phyloP scores from a whole-genome alignment of 352 stramenopile species.

The Thalassiosira mediterranea region DNA sequence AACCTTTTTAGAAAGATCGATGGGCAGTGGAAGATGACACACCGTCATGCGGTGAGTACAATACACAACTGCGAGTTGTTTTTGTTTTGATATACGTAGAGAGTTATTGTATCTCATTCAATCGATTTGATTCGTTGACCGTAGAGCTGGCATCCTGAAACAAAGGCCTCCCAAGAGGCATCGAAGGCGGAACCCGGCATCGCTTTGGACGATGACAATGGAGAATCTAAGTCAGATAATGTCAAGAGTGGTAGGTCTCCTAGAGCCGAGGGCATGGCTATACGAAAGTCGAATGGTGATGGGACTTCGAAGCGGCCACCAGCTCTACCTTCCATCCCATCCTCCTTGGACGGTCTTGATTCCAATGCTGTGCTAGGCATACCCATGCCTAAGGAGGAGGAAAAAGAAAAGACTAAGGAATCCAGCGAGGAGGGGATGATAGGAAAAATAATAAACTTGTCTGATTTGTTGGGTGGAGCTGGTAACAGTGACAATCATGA shows the following conservation, averaged over 20 bases:
- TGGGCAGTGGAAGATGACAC: conserved; percentile 73
- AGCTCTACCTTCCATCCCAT: conserved; percentile 15
- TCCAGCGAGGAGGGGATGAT: conserved; percentile 21
- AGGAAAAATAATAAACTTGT: conserved; percentile 37
- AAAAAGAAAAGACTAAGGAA: conserved; percentile 33
- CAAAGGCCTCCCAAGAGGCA: conserved; percentile 59
- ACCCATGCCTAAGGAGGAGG: conserved; percentile 29
- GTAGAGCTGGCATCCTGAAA: conserved; percentile 78
- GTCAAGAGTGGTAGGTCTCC: background rate
- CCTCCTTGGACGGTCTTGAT: conserved; percentile 49
- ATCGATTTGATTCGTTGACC: too few species aligned
- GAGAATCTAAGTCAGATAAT: conserved; percentile 13
- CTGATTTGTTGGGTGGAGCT: conserved; percentile 47
- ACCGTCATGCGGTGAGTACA: conserved; percentile 82
- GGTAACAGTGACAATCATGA: conserved; percentile 37
- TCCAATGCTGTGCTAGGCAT: conserved; percentile 48
- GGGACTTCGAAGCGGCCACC: conserved; percentile 31
- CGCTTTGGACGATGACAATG: conserved; percentile 38
- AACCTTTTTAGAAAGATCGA: conserved; percentile 83
- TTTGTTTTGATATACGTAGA: too few species aligned
- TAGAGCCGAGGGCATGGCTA: conserved; percentile 26
- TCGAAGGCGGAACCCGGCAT: conserved; percentile 52
- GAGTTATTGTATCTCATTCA: too few species aligned
- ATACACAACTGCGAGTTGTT: too few species aligned
- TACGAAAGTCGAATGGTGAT: conserved; percentile 29